Evolutionary conservation across 23 red algal genomes (phyloP).

Genomic region (Gracilaria gracilis): DNA sequence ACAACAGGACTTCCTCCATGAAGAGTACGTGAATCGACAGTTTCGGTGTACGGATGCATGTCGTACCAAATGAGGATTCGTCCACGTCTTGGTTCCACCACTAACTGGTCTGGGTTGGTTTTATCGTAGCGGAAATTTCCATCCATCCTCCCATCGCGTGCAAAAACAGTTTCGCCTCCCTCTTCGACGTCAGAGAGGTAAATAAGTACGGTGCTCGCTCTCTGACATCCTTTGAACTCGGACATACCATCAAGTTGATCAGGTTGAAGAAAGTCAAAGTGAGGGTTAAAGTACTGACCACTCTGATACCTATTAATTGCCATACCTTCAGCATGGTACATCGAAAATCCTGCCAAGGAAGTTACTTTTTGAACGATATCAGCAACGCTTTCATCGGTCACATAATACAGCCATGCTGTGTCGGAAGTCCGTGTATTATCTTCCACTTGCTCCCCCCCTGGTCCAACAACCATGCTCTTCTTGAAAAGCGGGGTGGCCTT

Average conservation of each 20-base stretch:
- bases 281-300: slow-evolving; percentile 24
- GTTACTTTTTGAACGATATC: neutral
- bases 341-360: slow-evolving; percentile 6
- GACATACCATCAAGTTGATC: neutral
- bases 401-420: neutral
- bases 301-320: slow-evolving; percentile 5
- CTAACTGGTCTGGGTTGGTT: slow-evolving; percentile 34
- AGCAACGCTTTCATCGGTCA: neutral
- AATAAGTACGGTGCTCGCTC: slow-evolving; percentile 38
- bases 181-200: slow-evolving; percentile 56
- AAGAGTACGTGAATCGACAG: slow-evolving; percentile 31
- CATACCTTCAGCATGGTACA: neutral
- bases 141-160: slow-evolving; percentile 9
- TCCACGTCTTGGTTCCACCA: slow-evolving; percentile 32
- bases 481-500: slow-evolving; percentile 3
- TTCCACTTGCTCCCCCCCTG: neutral
- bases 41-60: slow-evolving; percentile 58
- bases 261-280: slow-evolving; percentile 41
- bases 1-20: slow-evolving; percentile 49
- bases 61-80: slow-evolving; percentile 52
- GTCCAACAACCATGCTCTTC: slow-evolving; percentile 26
- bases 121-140: neutral
- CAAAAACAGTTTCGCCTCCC: slow-evolving; percentile 57
- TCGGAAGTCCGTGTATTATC: slow-evolving; percentile 4
- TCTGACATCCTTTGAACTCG: slow-evolving; percentile 35